Conservation (phyloP, 495 filamentous ascomycete genomes). For the Schizothecium vesticola region DNA sequence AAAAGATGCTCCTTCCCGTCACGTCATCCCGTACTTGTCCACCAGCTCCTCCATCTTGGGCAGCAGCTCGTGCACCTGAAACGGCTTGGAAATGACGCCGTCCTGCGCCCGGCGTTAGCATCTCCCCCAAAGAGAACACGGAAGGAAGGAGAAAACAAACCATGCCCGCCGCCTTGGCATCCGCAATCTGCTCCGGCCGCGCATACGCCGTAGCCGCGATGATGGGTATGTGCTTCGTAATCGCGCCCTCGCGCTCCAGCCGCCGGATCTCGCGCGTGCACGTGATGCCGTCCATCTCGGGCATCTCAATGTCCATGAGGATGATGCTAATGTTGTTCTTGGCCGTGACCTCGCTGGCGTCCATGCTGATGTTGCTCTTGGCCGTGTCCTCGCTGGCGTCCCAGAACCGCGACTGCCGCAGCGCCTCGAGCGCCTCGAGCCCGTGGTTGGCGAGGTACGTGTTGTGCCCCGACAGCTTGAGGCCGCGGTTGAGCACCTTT, state of each 20-base stretch:
- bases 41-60: conserved; percentile 59
- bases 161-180: conserved; percentile 48
- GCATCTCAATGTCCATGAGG: conserved; percentile 85
- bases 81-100: conserved; percentile 77
- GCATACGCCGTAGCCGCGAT: conserved; percentile 80
- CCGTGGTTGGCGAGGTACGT: conserved; percentile 75
- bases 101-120: conserved; percentile 49
- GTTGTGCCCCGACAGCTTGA: conserved; percentile 62
- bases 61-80: conserved; percentile 63
- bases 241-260: conserved; percentile 50
- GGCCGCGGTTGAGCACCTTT: conserved; percentile 63
- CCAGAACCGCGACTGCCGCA: conserved; percentile 47
- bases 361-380: conserved; percentile 49
- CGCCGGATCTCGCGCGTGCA: conserved; percentile 64
- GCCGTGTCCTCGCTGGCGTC: conserved; percentile 15
- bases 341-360: conserved; percentile 5
- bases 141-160: conserved; percentile 28
- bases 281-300: conserved; percentile 78
- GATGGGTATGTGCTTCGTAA: conserved; percentile 60
- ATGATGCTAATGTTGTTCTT: conserved; percentile 54
- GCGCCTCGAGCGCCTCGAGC: conserved; percentile 59
- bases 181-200: conserved; percentile 57
- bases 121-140: conserved; percentile 25
- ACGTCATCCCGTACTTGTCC: conserved; percentile 20
- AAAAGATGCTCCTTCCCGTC: neutral